Conservation (phyloP, 352 stramenopile species). For the Pythium rhizo-oryzae region DNA sequence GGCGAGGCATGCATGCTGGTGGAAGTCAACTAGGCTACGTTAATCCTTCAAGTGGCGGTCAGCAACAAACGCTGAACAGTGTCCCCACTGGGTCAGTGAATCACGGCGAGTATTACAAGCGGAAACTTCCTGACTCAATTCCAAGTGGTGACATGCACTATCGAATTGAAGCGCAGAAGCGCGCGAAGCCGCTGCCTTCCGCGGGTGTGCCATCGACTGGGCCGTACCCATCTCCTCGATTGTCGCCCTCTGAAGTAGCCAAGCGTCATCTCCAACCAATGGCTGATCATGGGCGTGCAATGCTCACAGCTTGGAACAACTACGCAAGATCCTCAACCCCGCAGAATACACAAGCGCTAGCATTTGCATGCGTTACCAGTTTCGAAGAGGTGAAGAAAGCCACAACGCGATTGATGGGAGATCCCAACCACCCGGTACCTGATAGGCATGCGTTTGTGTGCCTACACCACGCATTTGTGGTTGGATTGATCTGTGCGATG, state of each 20-base stretch:
- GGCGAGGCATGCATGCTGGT: constrained; percentile 16
- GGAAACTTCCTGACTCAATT: constrained; percentile 16
- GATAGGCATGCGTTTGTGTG: constrained; percentile 75
- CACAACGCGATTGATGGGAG: constrained; percentile 60
- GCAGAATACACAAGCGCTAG: constrained; percentile 57
- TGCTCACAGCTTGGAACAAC: constrained; percentile 80
- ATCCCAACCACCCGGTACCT: constrained; percentile 44
- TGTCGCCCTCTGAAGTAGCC: constrained; percentile 11
- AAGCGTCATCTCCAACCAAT: constrained; percentile 52
- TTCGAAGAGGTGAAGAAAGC: constrained; percentile 85
- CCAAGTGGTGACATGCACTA: constrained; percentile 7
- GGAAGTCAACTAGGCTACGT: constrained; percentile 22
- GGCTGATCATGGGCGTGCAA: constrained; percentile 63
- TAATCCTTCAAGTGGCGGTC: not conserved
- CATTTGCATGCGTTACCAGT: constrained; percentile 65
- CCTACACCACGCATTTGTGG: constrained; percentile 79
- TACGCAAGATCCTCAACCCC: constrained; percentile 56
- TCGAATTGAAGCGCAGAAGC: constrained; percentile 22
- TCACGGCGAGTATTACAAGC: constrained; percentile 20
- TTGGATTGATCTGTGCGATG: constrained; percentile 80
- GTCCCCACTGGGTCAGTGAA: not conserved
- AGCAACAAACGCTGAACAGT: not conserved
- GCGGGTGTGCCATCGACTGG: not conserved
- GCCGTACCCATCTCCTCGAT: not conserved
- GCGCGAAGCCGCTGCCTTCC: constrained; percentile 1